Evolutionary conservation across 371 early-diverging fungal species (phyloP), one percentile per base, ranked within the genome.

Genomic region (Rozella allomycis): DNA sequence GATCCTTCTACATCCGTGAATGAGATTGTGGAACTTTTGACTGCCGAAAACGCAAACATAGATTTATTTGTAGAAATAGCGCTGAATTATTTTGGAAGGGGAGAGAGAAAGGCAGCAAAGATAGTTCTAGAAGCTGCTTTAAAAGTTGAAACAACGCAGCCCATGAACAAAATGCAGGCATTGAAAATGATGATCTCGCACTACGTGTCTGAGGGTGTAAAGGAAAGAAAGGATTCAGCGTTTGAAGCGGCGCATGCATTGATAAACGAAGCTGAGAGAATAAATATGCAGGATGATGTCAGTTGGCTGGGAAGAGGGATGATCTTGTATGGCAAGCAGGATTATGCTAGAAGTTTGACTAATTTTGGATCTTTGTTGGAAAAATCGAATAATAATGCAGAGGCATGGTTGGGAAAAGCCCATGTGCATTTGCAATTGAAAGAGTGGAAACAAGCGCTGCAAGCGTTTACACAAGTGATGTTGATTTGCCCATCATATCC

Each of bases 51-150:
- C 26, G 70, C 63, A 13, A 65, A 73, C 2, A 54, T 77, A 17
- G 49, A 59, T 25, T 65, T 78, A 42, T 83, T 77, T 47, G 47
- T 76, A 20, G 54, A 68, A 33, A 69, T 83, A 43, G 81, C 83
- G 18, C 78, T 77, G 50, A 53, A 31, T 35, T 40, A 30, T 42
- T 41, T 13, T 37, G 51, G 17, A 25, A 38, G 30, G 39, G 40
- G 17, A 54, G 38, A 23, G 39, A 26, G 10, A 25, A 30, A 19
- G 31, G 16, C n/a, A 38, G 17, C 23, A 26, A 14, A 30, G 30
- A 40, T 42, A 33, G 27, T 25, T 38, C 21, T 23, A 23, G n/a
- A 16, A n/a, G 9, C 9, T 25, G 3, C 3, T 17, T 17, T 8
- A 27, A 1, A 14, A 27, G 11, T 17, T 17, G 11, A 27, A 27